These are phyloP conservation scores for Hymenochaete sp. DNA, from an alignment of 1,284 basidiomycete genomes.

Conservation along the genomic window DNA sequence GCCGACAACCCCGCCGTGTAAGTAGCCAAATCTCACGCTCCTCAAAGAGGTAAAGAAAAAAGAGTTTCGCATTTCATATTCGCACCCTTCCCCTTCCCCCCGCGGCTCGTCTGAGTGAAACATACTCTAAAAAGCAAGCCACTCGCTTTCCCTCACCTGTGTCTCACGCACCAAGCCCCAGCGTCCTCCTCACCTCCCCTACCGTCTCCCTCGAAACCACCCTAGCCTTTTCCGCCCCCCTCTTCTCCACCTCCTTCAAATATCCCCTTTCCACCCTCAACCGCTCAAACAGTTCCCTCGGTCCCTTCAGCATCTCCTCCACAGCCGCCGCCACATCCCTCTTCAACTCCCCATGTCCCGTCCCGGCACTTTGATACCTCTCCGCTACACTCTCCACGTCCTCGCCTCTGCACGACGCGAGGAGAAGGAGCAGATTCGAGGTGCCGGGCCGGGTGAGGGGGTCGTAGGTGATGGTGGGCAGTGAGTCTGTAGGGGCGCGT, in stretches of 20 bases:
- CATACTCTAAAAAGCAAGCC: too few species aligned
- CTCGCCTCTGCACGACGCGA: slow-evolving; percentile 56
- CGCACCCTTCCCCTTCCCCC: too few species aligned
- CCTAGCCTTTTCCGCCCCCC: slow-evolving; percentile 61
- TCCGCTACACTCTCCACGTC: slow-evolving; percentile 40
- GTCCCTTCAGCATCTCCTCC: slow-evolving; percentile 57
- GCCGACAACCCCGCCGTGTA: too few species aligned
- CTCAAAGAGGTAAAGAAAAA: too few species aligned
- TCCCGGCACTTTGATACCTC: slow-evolving; percentile 38
- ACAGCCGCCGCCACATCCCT: slow-evolving; percentile 65
- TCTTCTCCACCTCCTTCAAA: slow-evolving; percentile 51
- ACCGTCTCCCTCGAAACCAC: slow-evolving; percentile 57
- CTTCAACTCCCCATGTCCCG: slow-evolving; percentile 67
- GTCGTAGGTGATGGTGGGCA: slow-evolving; percentile 67
- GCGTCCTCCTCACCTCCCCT: slow-evolving; percentile 50
- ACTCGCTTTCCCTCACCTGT: too few species aligned
- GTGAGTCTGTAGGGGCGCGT: slow-evolving; percentile 80
- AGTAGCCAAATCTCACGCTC: too few species aligned
- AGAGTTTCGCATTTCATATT: too few species aligned
- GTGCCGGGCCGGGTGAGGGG: slow-evolving; percentile 71
- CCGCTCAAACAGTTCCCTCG: slow-evolving; percentile 63
- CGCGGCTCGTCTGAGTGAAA: too few species aligned
- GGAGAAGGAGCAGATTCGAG: slow-evolving; percentile 75
- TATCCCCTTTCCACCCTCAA: slow-evolving; percentile 56
- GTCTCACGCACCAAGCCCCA: slow-evolving; percentile 49